These are phyloP conservation scores for Peronospora destructor DNA, from an alignment of 352 stramenopile species.

Conservation along the genomic window DNA sequence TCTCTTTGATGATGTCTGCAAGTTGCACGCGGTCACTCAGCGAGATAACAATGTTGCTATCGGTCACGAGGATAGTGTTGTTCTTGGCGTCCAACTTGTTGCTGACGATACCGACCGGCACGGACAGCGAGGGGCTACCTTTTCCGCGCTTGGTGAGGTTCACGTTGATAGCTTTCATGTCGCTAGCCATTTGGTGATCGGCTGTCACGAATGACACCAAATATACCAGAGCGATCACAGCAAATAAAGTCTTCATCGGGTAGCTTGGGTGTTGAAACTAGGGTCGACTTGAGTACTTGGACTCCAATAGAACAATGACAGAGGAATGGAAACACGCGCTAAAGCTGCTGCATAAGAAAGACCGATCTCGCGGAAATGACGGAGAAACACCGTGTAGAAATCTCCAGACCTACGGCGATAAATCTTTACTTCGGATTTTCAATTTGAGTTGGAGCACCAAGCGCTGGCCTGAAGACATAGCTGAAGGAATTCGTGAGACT, in stretches of 20 bases:
- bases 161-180: background rate
- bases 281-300: constrained; percentile 9
- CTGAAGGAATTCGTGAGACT: too few species aligned
- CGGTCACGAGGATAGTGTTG: constrained; percentile 16
- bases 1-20: constrained; percentile 12
- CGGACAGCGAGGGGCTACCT: background rate
- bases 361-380: background rate
- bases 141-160: constrained; percentile 2
- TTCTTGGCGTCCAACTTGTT: constrained; percentile 11
- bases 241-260: constrained; percentile 10
- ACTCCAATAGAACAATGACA: constrained; percentile 21
- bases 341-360: background rate
- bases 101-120: constrained; percentile 3
- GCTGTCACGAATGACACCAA: constrained; percentile 9
- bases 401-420: background rate
- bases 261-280: constrained; percentile 3
- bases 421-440: background rate
- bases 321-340: background rate
- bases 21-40: constrained; percentile 15
- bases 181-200: constrained; percentile 1
- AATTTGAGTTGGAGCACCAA: too few species aligned
- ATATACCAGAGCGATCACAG: constrained; percentile 3
- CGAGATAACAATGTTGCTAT: constrained; percentile 15
- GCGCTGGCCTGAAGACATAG: too few species aligned
- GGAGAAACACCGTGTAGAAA: background rate